Percentiles rank a stretch among this genome's conserved stretches.
These are phyloP conservation scores for Euptelea pleiosperma DNA, from an alignment of 164 flowering plant genomes.

Conservation along the genomic window DNA sequence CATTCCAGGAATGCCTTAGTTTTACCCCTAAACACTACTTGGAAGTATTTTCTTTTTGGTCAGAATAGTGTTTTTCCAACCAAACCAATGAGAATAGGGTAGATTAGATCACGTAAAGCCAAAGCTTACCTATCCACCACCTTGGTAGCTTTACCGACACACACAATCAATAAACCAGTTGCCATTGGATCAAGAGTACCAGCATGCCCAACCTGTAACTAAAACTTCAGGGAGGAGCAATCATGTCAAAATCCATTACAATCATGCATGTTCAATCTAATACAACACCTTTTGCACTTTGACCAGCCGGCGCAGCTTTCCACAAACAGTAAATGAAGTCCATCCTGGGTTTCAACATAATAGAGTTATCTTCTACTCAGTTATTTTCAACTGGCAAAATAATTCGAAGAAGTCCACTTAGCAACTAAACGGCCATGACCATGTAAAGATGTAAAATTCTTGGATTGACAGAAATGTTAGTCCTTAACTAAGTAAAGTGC, in stretches of 20 bases:
- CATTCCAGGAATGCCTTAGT: too few relatives aligned
- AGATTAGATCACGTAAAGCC: too few relatives aligned
- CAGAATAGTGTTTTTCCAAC: too few relatives aligned
- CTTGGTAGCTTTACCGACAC: conserved; percentile 96
- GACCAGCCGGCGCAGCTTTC: conserved; percentile 87
- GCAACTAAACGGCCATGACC: too few relatives aligned
- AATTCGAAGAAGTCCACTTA: too few relatives aligned
- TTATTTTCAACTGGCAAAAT: too few relatives aligned
- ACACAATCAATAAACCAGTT: conserved; percentile 91
- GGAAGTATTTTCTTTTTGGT: too few relatives aligned
- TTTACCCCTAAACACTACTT: too few relatives aligned
- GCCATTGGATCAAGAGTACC: conserved; percentile 99
- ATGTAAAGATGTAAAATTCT: too few relatives aligned
- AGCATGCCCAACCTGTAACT: conserved; percentile 88
- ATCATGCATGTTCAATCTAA: conserved; percentile 6
- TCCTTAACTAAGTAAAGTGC: too few relatives aligned
- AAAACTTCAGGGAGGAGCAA: conserved; percentile 3
- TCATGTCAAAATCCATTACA: background rate
- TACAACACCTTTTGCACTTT: conserved; percentile 79
- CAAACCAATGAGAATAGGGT: too few relatives aligned
- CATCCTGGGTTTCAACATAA: conserved; percentile 58
- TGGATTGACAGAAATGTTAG: too few relatives aligned
- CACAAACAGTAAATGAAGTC: conserved; percentile 99
- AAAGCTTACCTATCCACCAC: conserved; percentile 72
- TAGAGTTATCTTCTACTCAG: conserved; percentile 6